These are phyloP conservation scores for Aureobasidium lini DNA, from an alignment of 2,329 filamentous ascomycete species.

Conservation along the genomic window DNA sequence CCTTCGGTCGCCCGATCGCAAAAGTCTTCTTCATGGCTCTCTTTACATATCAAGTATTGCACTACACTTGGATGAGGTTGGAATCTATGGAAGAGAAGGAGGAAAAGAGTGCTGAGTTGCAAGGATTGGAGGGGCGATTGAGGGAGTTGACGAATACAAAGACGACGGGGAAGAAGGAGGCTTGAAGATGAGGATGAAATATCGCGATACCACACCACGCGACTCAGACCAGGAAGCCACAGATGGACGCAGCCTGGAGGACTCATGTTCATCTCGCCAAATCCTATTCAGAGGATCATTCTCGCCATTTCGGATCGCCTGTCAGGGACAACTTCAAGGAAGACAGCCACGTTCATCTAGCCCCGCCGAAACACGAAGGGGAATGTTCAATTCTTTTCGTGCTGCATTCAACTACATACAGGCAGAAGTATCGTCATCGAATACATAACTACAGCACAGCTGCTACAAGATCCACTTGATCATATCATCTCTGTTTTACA, in stretches of 20 bases:
- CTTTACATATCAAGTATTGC: conserved; percentile 70
- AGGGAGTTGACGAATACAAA: background rate
- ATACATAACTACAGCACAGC: background rate
- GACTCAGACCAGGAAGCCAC: too few species aligned
- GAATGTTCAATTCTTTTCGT: background rate
- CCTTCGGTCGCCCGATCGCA: conserved; percentile 63
- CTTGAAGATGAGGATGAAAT: background rate
- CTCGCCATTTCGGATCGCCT: too few species aligned
- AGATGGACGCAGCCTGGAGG: too few species aligned
- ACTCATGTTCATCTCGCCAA: too few species aligned
- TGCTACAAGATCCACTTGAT: background rate
- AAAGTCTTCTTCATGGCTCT: conserved; percentile 70
- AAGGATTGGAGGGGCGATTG: background rate
- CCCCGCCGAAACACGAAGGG: background rate
- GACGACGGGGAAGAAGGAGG: background rate
- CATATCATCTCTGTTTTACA: background rate
- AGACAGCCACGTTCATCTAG: background rate
- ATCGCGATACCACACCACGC: too few species aligned
- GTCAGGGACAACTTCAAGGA: too few species aligned
- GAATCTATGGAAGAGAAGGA: conserved; percentile 62
- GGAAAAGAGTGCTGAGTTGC: conserved; percentile 35
- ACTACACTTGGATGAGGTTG: conserved; percentile 67
- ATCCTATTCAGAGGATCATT: too few species aligned
- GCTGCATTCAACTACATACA: background rate
- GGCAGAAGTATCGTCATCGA: background rate